Conservation (phyloP, 495 filamentous ascomycete species). For the Xylaria curta region DNA sequence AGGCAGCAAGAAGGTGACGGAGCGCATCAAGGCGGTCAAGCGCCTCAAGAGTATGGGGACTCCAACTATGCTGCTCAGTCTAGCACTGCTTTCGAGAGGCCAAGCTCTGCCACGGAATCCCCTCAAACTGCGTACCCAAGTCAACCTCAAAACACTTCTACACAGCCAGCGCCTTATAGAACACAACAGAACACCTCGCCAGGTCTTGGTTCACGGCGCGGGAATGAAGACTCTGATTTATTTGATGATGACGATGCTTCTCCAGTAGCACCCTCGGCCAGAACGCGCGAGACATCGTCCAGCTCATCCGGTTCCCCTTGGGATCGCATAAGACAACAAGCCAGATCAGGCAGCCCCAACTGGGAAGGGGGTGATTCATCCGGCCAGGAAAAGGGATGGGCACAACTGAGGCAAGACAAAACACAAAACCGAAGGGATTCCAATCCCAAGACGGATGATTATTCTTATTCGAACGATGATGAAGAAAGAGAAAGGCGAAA, state of each 20-base stretch:
- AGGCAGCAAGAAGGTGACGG: background rate
- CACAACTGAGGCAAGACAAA: conserved; percentile 35
- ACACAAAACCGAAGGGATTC: conserved; percentile 23
- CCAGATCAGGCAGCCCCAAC: conserved; percentile 32
- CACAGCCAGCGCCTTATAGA: conserved; percentile 2
- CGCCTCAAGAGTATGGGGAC: conserved; percentile 15
- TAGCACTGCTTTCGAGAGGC: background rate
- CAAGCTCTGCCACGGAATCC: background rate
- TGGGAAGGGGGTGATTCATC: conserved; percentile 38
- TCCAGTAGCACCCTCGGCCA: conserved; percentile 42
- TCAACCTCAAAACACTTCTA: conserved; percentile 19
- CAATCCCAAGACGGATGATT: conserved; percentile 37
- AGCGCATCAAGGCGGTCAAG: conserved; percentile 10
- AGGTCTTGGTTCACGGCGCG: background rate
- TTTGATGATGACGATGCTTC: conserved; percentile 50
- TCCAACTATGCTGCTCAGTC: background rate
- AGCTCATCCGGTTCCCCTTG: conserved; percentile 41
- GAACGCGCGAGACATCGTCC: conserved; percentile 20
- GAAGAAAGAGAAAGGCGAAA: conserved; percentile 41
- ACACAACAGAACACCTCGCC: background rate
- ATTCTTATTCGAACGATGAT: conserved; percentile 43
- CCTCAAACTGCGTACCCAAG: conserved; percentile 23
- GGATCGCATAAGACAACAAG: conserved; percentile 47
- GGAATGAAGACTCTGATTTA: conserved; percentile 41
- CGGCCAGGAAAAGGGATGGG: conserved; percentile 38